Base-by-base conservation (phyloP, 2,329 filamentous ascomycete genomes). In the Pseudovirgaria hyperparasitica region DNA sequence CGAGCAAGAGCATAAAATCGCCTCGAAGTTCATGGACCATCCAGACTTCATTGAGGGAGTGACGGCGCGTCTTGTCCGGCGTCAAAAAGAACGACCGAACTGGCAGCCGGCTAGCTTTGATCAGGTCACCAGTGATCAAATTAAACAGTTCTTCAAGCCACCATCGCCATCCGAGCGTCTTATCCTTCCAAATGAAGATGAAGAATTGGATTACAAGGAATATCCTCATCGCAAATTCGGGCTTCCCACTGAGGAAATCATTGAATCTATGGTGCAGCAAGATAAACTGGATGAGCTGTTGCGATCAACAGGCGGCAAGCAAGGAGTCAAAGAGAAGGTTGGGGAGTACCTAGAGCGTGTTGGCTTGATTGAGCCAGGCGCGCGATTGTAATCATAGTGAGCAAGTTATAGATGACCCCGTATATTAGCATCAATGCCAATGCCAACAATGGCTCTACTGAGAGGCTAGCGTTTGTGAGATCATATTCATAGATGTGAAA, bases 31-130 rank as follows among this genome's bases (percentile, higher is more conserved):
- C 62, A 96, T 98, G 87, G 66, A 67, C 30, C 78, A 90, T 51
- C 79, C 72, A 4, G 90, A 98, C 55, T 98, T 98, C 47, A 75
- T 75, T 22, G 82, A 92, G 57, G 90, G 90, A 28, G 87, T 98
- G n/a, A 72, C 72, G 27, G 77, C 84, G 14, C 69, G 78, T 25
- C 67, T 98, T 21, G 69, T 90, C 42, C 67, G 72, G 45, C 84
- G 84, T 57, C 66, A 67, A 23, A 58, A 70, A 27, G 62, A 62
- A 37, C 63, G 63, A 13, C 81, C 86, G 2, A 60, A 66, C 34
- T 98, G 90, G 90, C 55, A 77, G 37, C 86, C 85, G 4, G 65
- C 69, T 22, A 72, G 67, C 5, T 64, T 96, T 2, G 65, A 72
- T n/a, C 74, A 78, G 19, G 70, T 92, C 28, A 53, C 54, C 3